These are phyloP conservation scores for Curvularia lunata DNA, from an alignment of 2,329 filamentous ascomycete species.

Conservation along the genomic window DNA sequence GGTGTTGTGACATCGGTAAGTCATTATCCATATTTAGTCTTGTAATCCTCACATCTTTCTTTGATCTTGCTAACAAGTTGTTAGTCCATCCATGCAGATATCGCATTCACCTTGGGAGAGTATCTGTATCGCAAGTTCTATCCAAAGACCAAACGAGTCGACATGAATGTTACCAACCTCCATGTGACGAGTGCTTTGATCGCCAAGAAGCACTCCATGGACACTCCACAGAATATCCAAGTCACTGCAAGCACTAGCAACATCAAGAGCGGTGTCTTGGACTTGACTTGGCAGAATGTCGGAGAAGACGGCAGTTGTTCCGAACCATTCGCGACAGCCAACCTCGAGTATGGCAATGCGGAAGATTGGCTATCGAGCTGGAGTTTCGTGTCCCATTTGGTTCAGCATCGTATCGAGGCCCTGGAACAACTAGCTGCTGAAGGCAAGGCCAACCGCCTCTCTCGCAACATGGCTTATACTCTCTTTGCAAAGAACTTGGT, in stretches of 20 bases:
- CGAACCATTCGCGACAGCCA: conserved; percentile 14
- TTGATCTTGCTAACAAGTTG: conserved; percentile 17
- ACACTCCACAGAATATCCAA: conserved; percentile 8
- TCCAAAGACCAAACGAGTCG: background rate
- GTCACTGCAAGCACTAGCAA: conserved; percentile 14
- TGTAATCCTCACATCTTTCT: background rate
- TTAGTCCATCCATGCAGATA: conserved; percentile 53
- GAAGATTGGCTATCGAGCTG: conserved; percentile 22
- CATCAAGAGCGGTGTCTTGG: conserved; percentile 9
- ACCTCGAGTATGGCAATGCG: conserved; percentile 12
- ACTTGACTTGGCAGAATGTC: conserved; percentile 18
- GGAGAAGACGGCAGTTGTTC: conserved; percentile 1
- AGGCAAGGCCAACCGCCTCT: conserved; percentile 22
- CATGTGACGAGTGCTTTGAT: background rate
- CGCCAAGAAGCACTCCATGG: conserved; percentile 6
- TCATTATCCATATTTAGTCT: background rate
- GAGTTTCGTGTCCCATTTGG: conserved; percentile 24
- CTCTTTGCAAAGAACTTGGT: conserved; percentile 31
- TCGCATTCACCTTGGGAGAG: conserved; percentile 61
- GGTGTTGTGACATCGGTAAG: conserved; percentile 41
- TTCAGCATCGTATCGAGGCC: conserved; percentile 24
- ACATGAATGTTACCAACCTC: conserved; percentile 1
- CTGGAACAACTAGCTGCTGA: conserved; percentile 19
- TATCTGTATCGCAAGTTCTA: conserved; percentile 30
- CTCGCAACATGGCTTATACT: conserved; percentile 28